Evolutionary conservation across 345 rosid genomes (phyloP).

Genomic region (Cardamine chenopodiifolia): DNA sequence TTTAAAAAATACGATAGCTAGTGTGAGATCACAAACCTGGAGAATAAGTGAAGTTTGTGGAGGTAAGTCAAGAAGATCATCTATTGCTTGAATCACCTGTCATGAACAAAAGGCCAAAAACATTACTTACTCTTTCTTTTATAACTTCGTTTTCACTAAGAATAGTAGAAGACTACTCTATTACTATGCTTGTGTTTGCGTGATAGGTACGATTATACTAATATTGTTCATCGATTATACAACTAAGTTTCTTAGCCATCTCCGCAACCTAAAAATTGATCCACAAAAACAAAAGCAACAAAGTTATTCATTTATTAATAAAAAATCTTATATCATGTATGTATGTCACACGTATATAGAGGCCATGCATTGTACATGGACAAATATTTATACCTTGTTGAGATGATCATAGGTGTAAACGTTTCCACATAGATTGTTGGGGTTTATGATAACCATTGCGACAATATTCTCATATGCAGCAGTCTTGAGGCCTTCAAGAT

Average conservation of each 20-base stretch:
- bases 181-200: too few relatives aligned
- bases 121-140: too few relatives aligned
- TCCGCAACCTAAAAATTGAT: constrained; percentile 50
- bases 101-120: too few relatives aligned
- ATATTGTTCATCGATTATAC: too few relatives aligned
- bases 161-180: too few relatives aligned
- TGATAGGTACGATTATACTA: too few relatives aligned
- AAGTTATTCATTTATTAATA: background rate
- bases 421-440: constrained; percentile 41
- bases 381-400: constrained; percentile 28
- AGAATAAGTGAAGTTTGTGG: too few relatives aligned
- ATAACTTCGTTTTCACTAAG: too few relatives aligned
- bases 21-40: too few relatives aligned
- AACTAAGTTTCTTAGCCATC: constrained; percentile 53
- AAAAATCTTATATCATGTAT: background rate
- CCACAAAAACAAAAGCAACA: background rate
- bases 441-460: constrained; percentile 58
- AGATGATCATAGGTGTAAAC: constrained; percentile 49
- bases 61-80: too few relatives aligned
- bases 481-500: constrained; percentile 49
- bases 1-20: too few relatives aligned
- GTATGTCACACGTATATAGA: background rate
- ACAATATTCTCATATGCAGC: constrained; percentile 58
- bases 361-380: background rate
- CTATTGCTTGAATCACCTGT: too few relatives aligned